A percentile compares a stretch with the other conserved stretches of the same genome.
Evolutionary conservation across 1,284 basidiomycete species (phyloP).

Genomic region (Cystobasidium slooffiae): DNA sequence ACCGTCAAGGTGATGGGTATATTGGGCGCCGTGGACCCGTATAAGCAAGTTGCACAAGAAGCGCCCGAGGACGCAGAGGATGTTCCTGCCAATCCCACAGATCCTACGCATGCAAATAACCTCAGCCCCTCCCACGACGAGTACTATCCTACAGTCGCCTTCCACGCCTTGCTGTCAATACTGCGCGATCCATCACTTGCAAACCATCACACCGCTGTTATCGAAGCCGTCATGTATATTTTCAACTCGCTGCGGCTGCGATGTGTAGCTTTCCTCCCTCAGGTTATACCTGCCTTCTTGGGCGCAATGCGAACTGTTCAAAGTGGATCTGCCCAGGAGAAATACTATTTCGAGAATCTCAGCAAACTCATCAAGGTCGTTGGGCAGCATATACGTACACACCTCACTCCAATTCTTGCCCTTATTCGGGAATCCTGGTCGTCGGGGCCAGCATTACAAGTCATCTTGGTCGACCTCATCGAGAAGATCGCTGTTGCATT

Average conservation of each 20-base stretch:
- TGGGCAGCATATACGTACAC: constrained; percentile 96
- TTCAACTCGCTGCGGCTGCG: constrained; percentile 98
- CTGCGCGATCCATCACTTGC: constrained; percentile 85
- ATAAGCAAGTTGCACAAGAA: constrained; percentile 66
- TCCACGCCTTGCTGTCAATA: constrained; percentile 84
- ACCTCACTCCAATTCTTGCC: constrained; percentile 78
- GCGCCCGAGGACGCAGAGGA: constrained; percentile 27
- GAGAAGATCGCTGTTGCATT: constrained; percentile 94
- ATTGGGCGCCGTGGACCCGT: constrained; percentile 96
- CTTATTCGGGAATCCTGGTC: constrained; percentile 85
- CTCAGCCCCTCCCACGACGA: constrained; percentile 69
- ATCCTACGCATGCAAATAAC: constrained; percentile 64
- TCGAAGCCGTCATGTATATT: constrained; percentile 98
- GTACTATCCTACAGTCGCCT: constrained; percentile 96
- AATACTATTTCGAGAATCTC: constrained; percentile 91
- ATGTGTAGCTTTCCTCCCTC: constrained; percentile 93
- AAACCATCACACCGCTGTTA: constrained; percentile 82
- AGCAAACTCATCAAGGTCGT: constrained; percentile 95
- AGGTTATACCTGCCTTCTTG: constrained; percentile 96
- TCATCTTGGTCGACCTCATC: constrained; percentile 90
- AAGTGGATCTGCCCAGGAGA: constrained; percentile 78
- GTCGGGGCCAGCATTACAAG: constrained; percentile 76
- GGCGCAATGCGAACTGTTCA: constrained; percentile 79
- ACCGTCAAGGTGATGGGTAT: constrained; percentile 92
- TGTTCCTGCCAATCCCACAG: constrained; percentile 59